These are phyloP conservation scores for Mortierella sp. DNA, from an alignment of 371 early-diverging fungal genomes.

Conservation along the genomic window DNA sequence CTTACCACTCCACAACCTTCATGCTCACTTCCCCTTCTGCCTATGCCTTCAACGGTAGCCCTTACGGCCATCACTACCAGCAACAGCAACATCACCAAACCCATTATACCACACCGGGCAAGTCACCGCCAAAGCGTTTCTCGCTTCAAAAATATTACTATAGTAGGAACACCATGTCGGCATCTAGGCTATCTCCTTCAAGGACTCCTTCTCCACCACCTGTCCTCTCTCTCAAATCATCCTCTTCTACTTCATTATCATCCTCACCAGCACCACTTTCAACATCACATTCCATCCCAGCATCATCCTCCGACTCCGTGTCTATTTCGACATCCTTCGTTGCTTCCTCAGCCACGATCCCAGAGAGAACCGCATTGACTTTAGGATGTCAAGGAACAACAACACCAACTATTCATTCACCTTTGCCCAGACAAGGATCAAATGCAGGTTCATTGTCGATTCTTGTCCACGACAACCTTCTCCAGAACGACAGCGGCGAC, in stretches of 20 bases:
- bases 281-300: conserved; percentile 24
- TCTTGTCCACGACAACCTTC: conserved; percentile 13
- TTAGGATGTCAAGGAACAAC: conserved; percentile 18
- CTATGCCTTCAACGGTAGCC: conserved; percentile 22
- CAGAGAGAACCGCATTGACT: conserved; percentile 31
- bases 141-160: conserved; percentile 54
- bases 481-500: neutral
- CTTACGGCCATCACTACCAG: conserved; percentile 12
- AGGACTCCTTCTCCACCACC: conserved; percentile 16
- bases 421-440: conserved; percentile 22
- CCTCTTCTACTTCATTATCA: conserved; percentile 11
- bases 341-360: conserved; percentile 24
- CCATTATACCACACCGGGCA: conserved; percentile 18
- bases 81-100: neutral
- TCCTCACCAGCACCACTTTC: conserved; percentile 13
- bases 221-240: neutral
- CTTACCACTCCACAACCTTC: conserved; percentile 49
- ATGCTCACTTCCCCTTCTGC: conserved; percentile 55
- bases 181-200: conserved; percentile 25
- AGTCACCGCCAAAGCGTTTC: conserved; percentile 40
- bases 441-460: conserved; percentile 51
- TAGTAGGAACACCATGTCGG: conserved; percentile 20
- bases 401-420: conserved; percentile 7
- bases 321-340: conserved; percentile 1
- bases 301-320: conserved; percentile 10